phyloP scores from a whole-genome alignment of 768 basidiomycete species.

The Collybia sordida region DNA sequence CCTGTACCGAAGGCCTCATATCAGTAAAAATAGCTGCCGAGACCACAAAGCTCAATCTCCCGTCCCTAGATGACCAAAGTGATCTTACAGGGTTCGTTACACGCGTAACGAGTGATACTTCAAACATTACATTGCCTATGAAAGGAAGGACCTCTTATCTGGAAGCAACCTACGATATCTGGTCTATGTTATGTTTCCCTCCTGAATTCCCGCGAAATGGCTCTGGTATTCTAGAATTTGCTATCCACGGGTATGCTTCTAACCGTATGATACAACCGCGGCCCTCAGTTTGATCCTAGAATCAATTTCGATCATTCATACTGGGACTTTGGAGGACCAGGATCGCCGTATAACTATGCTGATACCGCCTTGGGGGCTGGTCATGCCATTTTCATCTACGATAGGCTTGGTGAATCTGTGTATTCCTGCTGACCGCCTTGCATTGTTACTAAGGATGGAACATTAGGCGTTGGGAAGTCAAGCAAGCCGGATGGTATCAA shows the following conservation, averaged over 20 bases:
- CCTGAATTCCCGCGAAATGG: neutral
- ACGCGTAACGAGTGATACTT: constrained; percentile 1
- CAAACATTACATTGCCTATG: neutral
- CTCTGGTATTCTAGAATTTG: constrained; percentile 13
- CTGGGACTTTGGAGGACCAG: constrained; percentile 19
- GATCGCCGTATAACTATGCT: constrained; percentile 19
- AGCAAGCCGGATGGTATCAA: constrained; percentile 21
- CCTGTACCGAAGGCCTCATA: too few species aligned
- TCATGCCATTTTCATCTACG: constrained; percentile 18
- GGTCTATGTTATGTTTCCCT: constrained; percentile 13
- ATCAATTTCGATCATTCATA: constrained; percentile 22
- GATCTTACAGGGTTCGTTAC: constrained; percentile 4
- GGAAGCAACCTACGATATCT: constrained; percentile 3
- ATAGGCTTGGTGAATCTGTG: constrained; percentile 16
- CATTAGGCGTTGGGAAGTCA: constrained; percentile 18
- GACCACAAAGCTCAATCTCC: neutral
- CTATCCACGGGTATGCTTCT: constrained; percentile 19
- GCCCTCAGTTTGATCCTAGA: constrained; percentile 1
- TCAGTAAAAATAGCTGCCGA: constrained; percentile 1
- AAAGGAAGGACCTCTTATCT: neutral
- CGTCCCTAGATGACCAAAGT: neutral
- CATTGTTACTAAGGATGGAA: neutral
- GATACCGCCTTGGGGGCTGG: constrained; percentile 16
- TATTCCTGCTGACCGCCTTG: neutral
- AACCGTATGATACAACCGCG: neutral